phyloP scores from a whole-genome alignment of 2,329 filamentous ascomycete species.

The Dendryphion nanum region DNA sequence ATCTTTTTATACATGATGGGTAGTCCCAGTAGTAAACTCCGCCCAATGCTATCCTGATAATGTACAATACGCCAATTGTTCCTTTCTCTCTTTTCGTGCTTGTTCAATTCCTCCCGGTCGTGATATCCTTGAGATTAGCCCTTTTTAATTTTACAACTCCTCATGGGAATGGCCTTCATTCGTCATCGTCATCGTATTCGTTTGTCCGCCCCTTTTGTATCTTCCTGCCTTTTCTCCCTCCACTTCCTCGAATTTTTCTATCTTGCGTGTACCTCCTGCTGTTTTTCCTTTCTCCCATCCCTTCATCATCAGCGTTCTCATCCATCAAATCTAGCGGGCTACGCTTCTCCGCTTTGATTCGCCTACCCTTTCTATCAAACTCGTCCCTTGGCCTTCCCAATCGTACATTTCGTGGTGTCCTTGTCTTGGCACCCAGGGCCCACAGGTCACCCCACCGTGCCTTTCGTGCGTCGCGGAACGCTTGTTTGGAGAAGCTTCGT shows the following conservation, averaged over 20 bases:
- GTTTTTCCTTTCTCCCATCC: slow-evolving; percentile 27
- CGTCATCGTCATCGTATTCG: too few species aligned
- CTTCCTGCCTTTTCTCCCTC: slow-evolving; percentile 41
- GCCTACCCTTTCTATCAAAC: slow-evolving; percentile 41
- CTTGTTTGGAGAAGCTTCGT: slow-evolving; percentile 73
- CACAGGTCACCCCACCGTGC: slow-evolving; percentile 89
- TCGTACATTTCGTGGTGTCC: slow-evolving; percentile 61
- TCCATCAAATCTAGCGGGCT: slow-evolving; percentile 28
- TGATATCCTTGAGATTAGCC: too few species aligned
- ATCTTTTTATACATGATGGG: too few species aligned
- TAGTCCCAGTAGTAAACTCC: too few species aligned
- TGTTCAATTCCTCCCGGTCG: too few species aligned
- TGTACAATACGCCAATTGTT: too few species aligned
- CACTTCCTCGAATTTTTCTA: slow-evolving; percentile 38
- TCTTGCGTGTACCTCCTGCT: slow-evolving; percentile 29
- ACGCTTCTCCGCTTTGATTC: slow-evolving; percentile 30
- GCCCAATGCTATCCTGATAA: too few species aligned
- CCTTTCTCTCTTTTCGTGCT: too few species aligned
- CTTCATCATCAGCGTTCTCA: slow-evolving; percentile 21
- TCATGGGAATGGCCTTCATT: too few species aligned
- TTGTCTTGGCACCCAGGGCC: slow-evolving; percentile 90
- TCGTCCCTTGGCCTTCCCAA: slow-evolving; percentile 52
- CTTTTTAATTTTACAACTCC: too few species aligned
- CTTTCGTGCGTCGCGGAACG: slow-evolving; percentile 92
- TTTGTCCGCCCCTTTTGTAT: too few species aligned